Evolutionary conservation across 2,329 filamentous ascomycete genomes (phyloP).

Genomic region (Diaporthe vexans): DNA sequence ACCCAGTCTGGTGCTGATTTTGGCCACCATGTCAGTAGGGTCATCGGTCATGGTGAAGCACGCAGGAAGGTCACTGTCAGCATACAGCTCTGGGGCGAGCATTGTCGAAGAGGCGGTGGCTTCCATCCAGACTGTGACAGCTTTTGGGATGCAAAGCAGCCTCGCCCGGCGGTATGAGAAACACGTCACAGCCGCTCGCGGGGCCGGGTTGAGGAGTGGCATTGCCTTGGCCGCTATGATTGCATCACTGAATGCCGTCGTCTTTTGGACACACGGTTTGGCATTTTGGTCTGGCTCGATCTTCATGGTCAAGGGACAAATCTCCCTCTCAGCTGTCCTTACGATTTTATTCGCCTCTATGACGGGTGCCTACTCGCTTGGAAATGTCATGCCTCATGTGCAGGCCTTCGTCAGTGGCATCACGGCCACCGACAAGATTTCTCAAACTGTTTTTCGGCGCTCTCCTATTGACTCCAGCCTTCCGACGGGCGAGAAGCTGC

Average conservation of each 20-base stretch:
- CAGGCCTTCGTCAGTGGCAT: conserved; percentile 89
- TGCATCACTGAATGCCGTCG: conserved; percentile 83
- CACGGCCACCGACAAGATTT: conserved; percentile 91
- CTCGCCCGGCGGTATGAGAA: conserved; percentile 86
- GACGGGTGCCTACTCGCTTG: conserved; percentile 92
- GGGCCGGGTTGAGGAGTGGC: conserved; percentile 83
- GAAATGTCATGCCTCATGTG: conserved; percentile 86
- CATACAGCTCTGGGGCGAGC: conserved; percentile 87
- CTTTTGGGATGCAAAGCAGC: conserved; percentile 93
- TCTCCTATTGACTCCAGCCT: conserved; percentile 86
- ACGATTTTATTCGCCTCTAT: conserved; percentile 92
- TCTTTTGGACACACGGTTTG: conserved; percentile 89
- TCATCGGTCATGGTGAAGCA: conserved; percentile 84
- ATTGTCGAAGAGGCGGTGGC: conserved; percentile 95
- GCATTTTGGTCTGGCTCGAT: conserved; percentile 90
- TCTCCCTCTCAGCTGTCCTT: conserved; percentile 78
- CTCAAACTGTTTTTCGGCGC: conserved; percentile 87
- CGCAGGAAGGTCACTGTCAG: conserved; percentile 81
- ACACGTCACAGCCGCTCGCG: conserved; percentile 80
- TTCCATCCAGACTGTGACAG: conserved; percentile 90
- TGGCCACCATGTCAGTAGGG: conserved; percentile 80
- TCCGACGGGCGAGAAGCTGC: conserved; percentile 78
- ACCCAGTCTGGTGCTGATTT: conserved; percentile 84
- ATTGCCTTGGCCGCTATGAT: conserved; percentile 82
- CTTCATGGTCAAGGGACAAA: conserved; percentile 77